phyloP scores from a whole-genome alignment of 2,329 filamentous ascomycete species.

The Scolecobasidium constrictum region DNA sequence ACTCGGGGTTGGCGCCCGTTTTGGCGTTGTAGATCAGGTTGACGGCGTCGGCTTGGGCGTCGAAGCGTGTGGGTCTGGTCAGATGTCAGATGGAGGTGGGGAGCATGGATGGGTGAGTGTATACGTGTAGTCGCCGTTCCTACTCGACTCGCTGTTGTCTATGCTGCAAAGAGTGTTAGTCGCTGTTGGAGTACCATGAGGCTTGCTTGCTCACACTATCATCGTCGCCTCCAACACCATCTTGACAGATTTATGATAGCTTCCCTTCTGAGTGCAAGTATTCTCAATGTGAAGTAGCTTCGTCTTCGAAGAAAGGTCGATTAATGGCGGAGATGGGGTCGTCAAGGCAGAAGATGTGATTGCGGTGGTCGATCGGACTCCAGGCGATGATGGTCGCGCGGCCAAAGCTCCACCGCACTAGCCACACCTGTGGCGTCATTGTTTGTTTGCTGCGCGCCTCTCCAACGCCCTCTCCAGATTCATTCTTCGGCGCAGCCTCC shows the following conservation, averaged over 20 bases:
- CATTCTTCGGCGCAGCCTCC: no score
- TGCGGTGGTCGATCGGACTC: no score
- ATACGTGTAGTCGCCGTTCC: constrained; percentile 81
- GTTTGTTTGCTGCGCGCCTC: neutral
- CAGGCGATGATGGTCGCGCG: no score
- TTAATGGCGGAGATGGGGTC: no score
- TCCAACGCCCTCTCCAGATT: neutral
- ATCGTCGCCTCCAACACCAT: constrained; percentile 99
- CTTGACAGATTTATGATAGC: constrained; percentile 42
- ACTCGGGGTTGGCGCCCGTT: constrained; percentile 90
- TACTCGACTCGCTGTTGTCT: constrained; percentile 97
- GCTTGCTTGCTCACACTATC: constrained; percentile 55
- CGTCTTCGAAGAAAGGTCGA: no score
- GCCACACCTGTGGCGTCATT: neutral
- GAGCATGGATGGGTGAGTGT: constrained; percentile 10
- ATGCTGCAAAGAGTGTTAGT: constrained; percentile 43
- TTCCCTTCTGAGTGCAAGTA: no score
- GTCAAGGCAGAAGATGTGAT: no score
- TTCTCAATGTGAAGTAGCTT: no score
- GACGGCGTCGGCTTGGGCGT: constrained; percentile 90
- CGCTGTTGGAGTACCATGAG: constrained; percentile 14
- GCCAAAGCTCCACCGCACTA: neutral
- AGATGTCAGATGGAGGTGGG: constrained; percentile 12
- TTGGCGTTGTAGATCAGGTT: constrained; percentile 94
- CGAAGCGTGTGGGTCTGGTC: constrained; percentile 80